Evolutionary conservation across 768 basidiomycete species (phyloP), one percentile per base, ranked within the genome.

Genomic region (Artomyces pyxidatus): DNA sequence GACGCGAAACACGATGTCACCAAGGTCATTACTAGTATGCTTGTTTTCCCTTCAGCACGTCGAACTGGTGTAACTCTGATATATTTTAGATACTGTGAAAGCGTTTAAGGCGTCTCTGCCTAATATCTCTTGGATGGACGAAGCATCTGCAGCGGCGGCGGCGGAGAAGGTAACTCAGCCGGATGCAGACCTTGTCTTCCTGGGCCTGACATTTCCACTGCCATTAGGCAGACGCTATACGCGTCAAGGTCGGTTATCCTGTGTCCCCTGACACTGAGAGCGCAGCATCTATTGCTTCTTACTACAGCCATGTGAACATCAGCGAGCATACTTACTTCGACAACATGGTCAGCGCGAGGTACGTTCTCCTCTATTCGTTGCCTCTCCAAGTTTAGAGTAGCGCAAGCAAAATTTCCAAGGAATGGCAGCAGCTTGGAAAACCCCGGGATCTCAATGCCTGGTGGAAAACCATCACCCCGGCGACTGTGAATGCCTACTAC

Each of bases 231-330:
- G 76, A 85, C 60, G 80, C 81, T 0, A 84, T 94, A 52, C 80
- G 83, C 25, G 77, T 91, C 64, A 95, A 97, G 73, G 88, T 99
- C 52, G 96, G 96, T 49, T 98, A 83, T 67, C 95, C 96, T 1
- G 60, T 84, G 10, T 89, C 81, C 2, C 96, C 96, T 1, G 76
- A 98, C 63, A 93, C 88, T 1, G 71, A 71, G 16, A 71, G 81
- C 59, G 74, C 92, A 32, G 65, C 66, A 22, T 82, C 88, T 8
- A 76, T 98, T 38, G 71, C 75, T 25, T 68, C 61, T 35, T 98
- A 92, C 67, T 98, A 97, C 62, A 65, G 67, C 9, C 66, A 67
- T 16, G 77, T 90, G 38, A 76, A 79, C 41, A 71, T 93, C 40
- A 68, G 80, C 51, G 67, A 76, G 28, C 69, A 77, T 49, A 79